Evolutionary conservation across 2,329 filamentous ascomycete species (phyloP), one percentile per base, ranked within the genome.

Genomic region (Paecilomyces sp.): DNA sequence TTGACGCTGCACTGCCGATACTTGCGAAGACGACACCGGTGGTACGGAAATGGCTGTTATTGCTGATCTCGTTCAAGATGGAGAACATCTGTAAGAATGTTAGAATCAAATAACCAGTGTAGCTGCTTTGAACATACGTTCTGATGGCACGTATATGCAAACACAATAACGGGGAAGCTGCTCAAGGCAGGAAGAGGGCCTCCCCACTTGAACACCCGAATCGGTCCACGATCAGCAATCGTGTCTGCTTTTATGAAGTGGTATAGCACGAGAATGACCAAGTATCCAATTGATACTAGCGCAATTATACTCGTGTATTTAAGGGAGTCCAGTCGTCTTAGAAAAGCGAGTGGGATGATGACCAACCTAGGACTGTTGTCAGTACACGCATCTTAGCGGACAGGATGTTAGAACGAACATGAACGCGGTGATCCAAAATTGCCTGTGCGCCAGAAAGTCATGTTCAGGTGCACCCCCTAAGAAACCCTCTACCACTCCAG

Each of bases 61-160:
- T 88, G 60, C 85, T 83, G 65, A 99, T 91, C 76, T 99, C 94
- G 69, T 99, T 99, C 53, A 99, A 79, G 65, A 99, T 96, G 11
- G 93, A 96, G 74, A 99, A 99, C 94, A 99, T 99, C 90, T 94
- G 66, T 24, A 58, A 66, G 64, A 77, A 62, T 78, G 15, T 24
- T 24, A 74, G 58, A 31, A 60, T 57, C 18, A 1, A 6, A 55
- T 50, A 18, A 5, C 2, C 28, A 34, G 4, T 2, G 25, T 5
- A 6, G 3, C 59, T 6, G 55, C 4, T 24, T n/a, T 50, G 22
- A 7, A 71, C 85, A 65, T 78, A 94, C 91, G 73, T 99, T 99
- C 71, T 99, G 94, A 75, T 99, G 94, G 73, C 94, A 99, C 1
- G 94, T 99, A 74, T 97, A 99, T n/a, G 93, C 94, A 80, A 99